These are phyloP conservation scores for Nannochloropsis salina DNA, from an alignment of 108 stramenopile species.

Conservation along the genomic window DNA sequence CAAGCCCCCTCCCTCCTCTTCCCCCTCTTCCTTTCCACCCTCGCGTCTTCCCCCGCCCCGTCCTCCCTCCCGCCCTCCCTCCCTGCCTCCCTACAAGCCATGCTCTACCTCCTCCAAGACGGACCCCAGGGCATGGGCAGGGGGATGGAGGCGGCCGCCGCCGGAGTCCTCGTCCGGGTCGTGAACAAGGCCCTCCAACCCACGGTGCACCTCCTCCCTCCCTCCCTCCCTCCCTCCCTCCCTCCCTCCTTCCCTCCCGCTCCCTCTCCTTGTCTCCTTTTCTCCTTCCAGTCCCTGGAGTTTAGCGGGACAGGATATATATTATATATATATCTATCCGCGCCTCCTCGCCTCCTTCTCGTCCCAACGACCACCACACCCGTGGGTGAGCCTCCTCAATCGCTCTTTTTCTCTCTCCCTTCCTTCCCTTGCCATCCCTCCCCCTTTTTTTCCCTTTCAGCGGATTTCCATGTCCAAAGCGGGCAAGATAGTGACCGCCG, in stretches of 20 bases:
- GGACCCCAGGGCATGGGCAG: background rate
- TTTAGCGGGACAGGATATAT: no score
- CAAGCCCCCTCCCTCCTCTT: background rate
- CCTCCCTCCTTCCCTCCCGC: background rate
- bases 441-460: no score
- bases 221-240: background rate
- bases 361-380: no score
- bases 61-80: background rate
- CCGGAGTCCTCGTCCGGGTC: background rate
- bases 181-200: background rate
- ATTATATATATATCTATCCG: no score
- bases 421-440: no score
- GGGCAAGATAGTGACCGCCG: no score
- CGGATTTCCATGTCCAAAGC: no score
- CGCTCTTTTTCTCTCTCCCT: no score
- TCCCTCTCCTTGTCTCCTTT: background rate
- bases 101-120: background rate
- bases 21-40: background rate
- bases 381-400: no score
- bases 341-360: no score
- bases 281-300: no score
- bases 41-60: background rate
- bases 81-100: background rate
- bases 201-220: background rate
- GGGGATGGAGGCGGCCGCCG: background rate